Evolutionary conservation across 2,329 filamentous ascomycete genomes (phyloP).

Genomic region (Epichloe gansuensis): DNA sequence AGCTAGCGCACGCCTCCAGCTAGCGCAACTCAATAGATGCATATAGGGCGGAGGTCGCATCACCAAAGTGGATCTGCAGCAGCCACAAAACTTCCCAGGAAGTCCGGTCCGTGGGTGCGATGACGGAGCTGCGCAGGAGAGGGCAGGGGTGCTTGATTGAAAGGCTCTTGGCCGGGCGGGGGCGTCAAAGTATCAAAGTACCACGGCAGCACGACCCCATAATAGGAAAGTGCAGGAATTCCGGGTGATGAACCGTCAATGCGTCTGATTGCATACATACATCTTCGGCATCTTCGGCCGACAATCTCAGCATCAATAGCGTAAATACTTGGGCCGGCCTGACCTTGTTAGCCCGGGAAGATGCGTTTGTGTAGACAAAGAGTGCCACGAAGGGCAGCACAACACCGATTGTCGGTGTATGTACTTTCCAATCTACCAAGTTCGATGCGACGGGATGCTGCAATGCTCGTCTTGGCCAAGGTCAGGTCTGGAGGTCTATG

Average conservation of each 20-base stretch:
- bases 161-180: neutral
- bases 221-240: neutral
- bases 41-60: slow-evolving; percentile 9
- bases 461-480: too few species aligned
- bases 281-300: neutral
- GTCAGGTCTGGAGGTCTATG: too few species aligned
- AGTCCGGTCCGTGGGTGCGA: neutral
- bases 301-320: neutral
- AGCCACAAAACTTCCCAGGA: neutral
- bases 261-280: neutral
- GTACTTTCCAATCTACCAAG: too few species aligned
- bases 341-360: too few species aligned
- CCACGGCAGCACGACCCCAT: neutral
- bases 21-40: slow-evolving; percentile 19
- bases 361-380: too few species aligned
- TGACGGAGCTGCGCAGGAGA: neutral
- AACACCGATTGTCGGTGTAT: too few species aligned
- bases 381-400: too few species aligned
- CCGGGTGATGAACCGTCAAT: neutral
- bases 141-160: neutral
- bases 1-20: slow-evolving; percentile 16
- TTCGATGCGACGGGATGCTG: too few species aligned
- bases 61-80: slow-evolving; percentile 1
- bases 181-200: neutral
- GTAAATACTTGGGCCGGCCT: too few species aligned